phyloP scores from a whole-genome alignment of 2,329 filamentous ascomycete species.

The Nemania diffusa region DNA sequence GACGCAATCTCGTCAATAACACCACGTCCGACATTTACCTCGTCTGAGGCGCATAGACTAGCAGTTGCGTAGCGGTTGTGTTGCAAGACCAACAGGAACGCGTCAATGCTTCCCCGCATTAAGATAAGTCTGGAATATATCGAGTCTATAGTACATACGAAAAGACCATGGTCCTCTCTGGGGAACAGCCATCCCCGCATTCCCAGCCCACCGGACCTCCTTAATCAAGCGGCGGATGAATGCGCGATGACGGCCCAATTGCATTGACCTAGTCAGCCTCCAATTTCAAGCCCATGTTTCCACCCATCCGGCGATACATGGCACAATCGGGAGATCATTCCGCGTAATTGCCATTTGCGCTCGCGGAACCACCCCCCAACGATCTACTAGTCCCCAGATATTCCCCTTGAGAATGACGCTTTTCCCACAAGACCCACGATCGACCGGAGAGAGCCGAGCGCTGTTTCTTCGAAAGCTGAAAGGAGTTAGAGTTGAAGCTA shows the following conservation, averaged over 20 bases:
- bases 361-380: constrained; percentile 41
- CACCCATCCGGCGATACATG: constrained; percentile 40
- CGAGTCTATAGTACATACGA: neutral
- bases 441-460: constrained; percentile 30
- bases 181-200: constrained; percentile 24
- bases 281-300: constrained; percentile 37
- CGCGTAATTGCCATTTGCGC: constrained; percentile 46
- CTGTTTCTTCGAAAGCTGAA: constrained; percentile 28
- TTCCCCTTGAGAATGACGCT: constrained; percentile 16
- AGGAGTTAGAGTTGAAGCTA: constrained; percentile 20
- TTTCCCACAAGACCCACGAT: constrained; percentile 24
- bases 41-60: constrained; percentile 3
- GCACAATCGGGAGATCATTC: constrained; percentile 44
- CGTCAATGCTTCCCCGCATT: constrained; percentile 2
- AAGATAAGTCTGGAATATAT: constrained; percentile 14
- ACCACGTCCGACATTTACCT: constrained; percentile 25
- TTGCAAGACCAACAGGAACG: neutral
- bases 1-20: constrained; percentile 23
- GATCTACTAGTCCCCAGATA: constrained; percentile 14
- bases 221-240: constrained; percentile 38
- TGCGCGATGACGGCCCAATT: constrained; percentile 29
- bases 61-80: neutral
- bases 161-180: constrained; percentile 1
- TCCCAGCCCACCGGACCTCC: constrained; percentile 31
- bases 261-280: constrained; percentile 46